Base-by-base conservation (phyloP, 305 asterid species). In the Fraxinus sp. region DNA sequence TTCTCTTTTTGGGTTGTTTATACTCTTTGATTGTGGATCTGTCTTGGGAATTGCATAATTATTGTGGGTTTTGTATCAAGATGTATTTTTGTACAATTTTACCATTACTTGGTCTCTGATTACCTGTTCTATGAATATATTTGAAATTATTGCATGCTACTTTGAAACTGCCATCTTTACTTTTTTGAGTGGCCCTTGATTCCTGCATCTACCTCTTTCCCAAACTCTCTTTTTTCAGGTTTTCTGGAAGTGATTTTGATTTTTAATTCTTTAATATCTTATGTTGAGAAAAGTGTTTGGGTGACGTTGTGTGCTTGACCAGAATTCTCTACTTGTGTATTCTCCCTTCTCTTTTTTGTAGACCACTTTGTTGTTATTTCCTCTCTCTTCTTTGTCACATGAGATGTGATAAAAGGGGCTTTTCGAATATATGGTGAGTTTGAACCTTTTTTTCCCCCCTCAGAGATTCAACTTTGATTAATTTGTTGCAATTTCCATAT, bases 1-100 rank as follows among this genome's bases (percentile, higher is more conserved):
- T 71, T 71, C 46, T 71, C 8, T n/a, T 33, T 71, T n/a, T 32
- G 22, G 44, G 26, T 57, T 62, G 14, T 62, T 8, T 70, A 14
- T 28, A 70, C 75, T 70, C 41, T 70, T 70, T 32, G 76, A 71
- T 71, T 33, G 41, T 71, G 76, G 46, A 71, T 33, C 76, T 71
- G 46, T 71, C 26, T 71, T 33, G 76, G 74, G 76, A 71, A 71
- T 33, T 71, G 46, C 76, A 16, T 71, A 71, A 33, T 16, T 30
- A 33, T 71, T 71, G 4, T 71, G 46, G 24, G 41, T 71, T 71
- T 71, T 71, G 24, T 16, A 32, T 71, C 46, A 33, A 33, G 76
- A 71, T 71, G 6, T 71, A 33, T 14, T 71, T 33, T 71, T 33
- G 76, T 33, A 32, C 76, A 32, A 33, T 71, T 33, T 71, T 33